Percentiles rank a stretch among this genome's conserved stretches.
Evolutionary conservation across 2,329 filamentous ascomycete genomes (phyloP).

Genomic region (Epichloe uncinata): DNA sequence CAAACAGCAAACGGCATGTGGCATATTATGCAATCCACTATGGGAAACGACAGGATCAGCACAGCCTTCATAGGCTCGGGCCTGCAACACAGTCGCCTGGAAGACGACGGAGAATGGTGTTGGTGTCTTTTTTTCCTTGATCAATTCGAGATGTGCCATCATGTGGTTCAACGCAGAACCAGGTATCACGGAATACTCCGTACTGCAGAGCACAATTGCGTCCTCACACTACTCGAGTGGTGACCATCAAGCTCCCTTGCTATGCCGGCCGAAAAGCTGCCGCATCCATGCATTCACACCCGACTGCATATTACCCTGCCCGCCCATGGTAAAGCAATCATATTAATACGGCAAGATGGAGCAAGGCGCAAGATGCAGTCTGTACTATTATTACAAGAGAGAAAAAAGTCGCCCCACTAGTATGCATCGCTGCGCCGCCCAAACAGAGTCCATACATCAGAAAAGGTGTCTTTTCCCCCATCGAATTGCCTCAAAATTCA

Average conservation of each 20-base stretch:
- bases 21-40: not conserved
- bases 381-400: not conserved
- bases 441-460: not conserved
- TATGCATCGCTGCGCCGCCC: not conserved
- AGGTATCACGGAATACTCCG: not conserved
- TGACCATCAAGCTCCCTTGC: not conserved
- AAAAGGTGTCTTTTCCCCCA: not conserved
- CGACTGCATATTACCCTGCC: not conserved
- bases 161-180: not conserved
- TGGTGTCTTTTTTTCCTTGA: not conserved
- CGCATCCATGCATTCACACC: not conserved
- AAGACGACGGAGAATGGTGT: not conserved
- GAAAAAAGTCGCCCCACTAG: not conserved
- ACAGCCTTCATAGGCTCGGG: not conserved
- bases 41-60: not conserved
- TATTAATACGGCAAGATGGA: not conserved
- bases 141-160: not conserved
- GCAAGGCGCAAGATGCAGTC: not conserved
- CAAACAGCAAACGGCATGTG: not conserved
- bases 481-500: not conserved
- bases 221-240: not conserved
- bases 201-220: not conserved
- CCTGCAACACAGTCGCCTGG: not conserved
- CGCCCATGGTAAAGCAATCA: not conserved
- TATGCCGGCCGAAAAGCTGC: not conserved